A percentile compares a stretch with the other conserved stretches of the same genome.
phyloP scores from a whole-genome alignment of 164 flowering plant genomes.

The Chloranthus sessilifolius region DNA sequence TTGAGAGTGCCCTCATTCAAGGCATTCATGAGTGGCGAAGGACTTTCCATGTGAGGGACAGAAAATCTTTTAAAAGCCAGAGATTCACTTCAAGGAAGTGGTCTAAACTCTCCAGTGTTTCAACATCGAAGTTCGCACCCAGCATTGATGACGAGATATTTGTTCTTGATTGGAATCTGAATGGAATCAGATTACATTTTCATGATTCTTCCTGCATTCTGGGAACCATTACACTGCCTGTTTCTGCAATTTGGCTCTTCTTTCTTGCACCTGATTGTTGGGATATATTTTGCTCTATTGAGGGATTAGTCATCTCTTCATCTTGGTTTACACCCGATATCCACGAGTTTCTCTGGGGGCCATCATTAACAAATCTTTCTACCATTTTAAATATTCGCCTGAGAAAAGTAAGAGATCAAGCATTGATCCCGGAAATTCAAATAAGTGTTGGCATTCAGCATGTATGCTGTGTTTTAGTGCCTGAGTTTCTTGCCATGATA shows the following conservation, averaged over 20 bases:
- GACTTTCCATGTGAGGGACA: conserved; percentile 25
- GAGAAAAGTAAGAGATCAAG: conserved; percentile 27
- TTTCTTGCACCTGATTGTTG: conserved; percentile 29
- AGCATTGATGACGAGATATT: conserved; percentile 7
- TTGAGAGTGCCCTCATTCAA: conserved; percentile 42
- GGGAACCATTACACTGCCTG: conserved; percentile 47
- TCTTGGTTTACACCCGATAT: conserved; percentile 43
- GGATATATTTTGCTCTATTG: conserved; percentile 54
- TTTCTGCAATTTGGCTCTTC: conserved; percentile 29
- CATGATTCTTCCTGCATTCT: conserved; percentile 75
- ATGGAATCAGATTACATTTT: conserved; percentile 53
- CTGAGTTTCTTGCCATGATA: conserved; percentile 67
- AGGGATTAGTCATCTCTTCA: conserved; percentile 56
- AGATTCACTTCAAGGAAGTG: conserved; percentile 19
- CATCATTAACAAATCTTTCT: conserved; percentile 35
- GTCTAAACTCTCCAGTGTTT: conserved; percentile 11
- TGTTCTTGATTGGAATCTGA: conserved; percentile 33
- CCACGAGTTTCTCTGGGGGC: conserved; percentile 60
- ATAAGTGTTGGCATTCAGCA: conserved; percentile 71
- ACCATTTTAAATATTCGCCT: conserved; percentile 60
- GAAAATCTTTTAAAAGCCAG: conserved; percentile 20
- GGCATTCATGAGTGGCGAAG: conserved; percentile 47
- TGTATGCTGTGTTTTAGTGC: conserved; percentile 57
- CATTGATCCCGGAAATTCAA: conserved; percentile 31
- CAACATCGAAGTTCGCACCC: conserved; percentile 6